Evolutionary conservation across 345 rosid genomes (phyloP).

Genomic region (Firmiana major): DNA sequence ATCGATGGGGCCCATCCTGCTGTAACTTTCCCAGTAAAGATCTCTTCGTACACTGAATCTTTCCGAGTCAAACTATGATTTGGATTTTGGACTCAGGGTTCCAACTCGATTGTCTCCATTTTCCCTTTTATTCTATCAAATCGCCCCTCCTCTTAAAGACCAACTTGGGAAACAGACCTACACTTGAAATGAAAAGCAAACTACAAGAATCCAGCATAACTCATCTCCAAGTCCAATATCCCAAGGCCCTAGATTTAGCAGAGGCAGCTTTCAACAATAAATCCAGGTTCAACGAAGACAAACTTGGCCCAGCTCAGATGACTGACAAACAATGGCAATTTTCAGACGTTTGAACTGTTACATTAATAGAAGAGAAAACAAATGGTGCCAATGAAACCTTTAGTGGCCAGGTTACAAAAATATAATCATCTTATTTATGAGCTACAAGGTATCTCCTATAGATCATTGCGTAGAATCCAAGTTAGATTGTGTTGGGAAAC

Average conservation of each 20-base stretch:
- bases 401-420: neutral
- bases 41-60: conserved; percentile 12
- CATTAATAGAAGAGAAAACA: neutral
- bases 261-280: neutral
- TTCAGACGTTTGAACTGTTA: neutral
- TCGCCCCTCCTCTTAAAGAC: neutral
- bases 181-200: neutral
- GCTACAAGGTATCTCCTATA: conserved; percentile 22
- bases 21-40: neutral
- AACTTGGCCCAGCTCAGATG: neutral
- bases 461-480: neutral
- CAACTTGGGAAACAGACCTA: neutral
- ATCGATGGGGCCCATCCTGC: conserved; percentile 6
- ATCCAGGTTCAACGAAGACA: neutral
- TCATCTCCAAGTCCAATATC: neutral
- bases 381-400: neutral
- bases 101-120: conserved; percentile 7
- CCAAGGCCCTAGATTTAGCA: neutral
- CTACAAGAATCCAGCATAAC: neutral
- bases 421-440: neutral
- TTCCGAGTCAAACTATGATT: neutral
- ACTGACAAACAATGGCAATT: neutral
- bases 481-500: no score
- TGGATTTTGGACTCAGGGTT: neutral
- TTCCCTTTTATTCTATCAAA: neutral